Evolutionary conservation across 305 asterid genomes (phyloP).

Genomic region (Solanum hybrid): DNA sequence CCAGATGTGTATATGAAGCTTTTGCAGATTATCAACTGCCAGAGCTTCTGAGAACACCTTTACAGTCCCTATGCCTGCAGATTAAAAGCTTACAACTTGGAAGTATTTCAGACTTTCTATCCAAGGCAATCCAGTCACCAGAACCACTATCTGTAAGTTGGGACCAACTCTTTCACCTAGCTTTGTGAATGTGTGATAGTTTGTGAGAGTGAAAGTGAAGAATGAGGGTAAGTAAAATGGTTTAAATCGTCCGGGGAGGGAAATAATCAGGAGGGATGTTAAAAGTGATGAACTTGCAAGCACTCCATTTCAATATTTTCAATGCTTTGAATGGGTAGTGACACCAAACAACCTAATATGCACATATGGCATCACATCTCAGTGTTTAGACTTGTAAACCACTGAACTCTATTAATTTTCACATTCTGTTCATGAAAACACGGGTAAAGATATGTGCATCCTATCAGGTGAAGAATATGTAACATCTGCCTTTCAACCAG

Average conservation of each 20-base stretch:
- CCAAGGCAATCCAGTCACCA: conserved; percentile 90
- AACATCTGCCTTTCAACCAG: not conserved
- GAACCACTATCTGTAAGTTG: conserved; percentile 79
- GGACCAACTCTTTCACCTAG: not conserved
- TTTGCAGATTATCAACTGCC: conserved; percentile 94
- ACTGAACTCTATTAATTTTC: not conserved
- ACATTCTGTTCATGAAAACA: not conserved
- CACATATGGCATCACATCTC: not conserved
- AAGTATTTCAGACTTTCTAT: conserved; percentile 73
- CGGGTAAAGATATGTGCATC: not conserved
- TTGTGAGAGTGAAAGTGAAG: not conserved
- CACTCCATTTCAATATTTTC: not conserved
- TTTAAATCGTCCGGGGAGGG: not conserved
- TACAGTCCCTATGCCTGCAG: conserved; percentile 94
- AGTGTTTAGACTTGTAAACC: not conserved
- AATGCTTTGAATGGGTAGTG: not conserved
- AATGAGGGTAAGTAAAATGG: not conserved
- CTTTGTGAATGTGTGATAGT: not conserved
- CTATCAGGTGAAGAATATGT: not conserved
- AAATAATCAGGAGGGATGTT: not conserved
- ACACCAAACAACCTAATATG: not conserved
- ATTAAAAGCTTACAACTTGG: conserved; percentile 90
- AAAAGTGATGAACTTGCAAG: not conserved
- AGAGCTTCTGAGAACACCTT: conserved; percentile 90
- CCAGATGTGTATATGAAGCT: conserved; percentile 73